Evolutionary conservation across 202 grass and related monocot genomes (phyloP).

Genomic region (Setaria italica): DNA sequence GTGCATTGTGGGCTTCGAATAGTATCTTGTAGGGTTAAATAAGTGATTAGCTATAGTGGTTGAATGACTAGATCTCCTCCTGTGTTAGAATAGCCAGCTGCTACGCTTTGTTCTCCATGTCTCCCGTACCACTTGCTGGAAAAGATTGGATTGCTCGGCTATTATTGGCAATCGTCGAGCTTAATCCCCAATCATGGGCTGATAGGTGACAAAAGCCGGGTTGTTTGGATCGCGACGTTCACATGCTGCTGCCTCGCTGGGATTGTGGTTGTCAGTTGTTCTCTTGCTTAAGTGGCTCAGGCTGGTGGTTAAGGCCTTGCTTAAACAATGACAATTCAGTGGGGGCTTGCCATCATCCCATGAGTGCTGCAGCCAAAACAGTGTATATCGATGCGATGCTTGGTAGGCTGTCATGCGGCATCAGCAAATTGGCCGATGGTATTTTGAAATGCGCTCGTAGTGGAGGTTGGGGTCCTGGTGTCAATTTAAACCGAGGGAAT

Average conservation of each 20-base stretch:
- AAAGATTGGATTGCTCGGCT: constrained; percentile 15
- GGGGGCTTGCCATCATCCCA: constrained; percentile 8
- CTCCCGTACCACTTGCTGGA: constrained; percentile 31
- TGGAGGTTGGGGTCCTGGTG: constrained; percentile 39
- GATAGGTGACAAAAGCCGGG: constrained; percentile 51
- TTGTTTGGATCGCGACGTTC: constrained; percentile 56
- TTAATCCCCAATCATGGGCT: constrained; percentile 56
- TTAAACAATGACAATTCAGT: constrained; percentile 51
- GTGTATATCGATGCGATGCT: not conserved
- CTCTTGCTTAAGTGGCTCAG: constrained; percentile 25
- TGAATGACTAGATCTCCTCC: constrained; percentile 14
- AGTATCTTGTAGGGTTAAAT: not conserved
- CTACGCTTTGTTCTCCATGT: constrained; percentile 28
- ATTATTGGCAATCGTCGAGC: constrained; percentile 36
- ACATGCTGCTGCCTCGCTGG: constrained; percentile 46
- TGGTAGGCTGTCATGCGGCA: constrained; percentile 50
- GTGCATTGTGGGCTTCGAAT: constrained; percentile 36
- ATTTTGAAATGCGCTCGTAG: constrained; percentile 31
- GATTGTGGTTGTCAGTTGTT: constrained; percentile 33
- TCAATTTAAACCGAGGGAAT: constrained; percentile 13
- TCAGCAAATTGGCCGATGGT: constrained; percentile 15
- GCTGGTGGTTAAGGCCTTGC: constrained; percentile 42
- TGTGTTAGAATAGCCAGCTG: constrained; percentile 14
- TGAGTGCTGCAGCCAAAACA: constrained; percentile 47
- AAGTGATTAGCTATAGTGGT: constrained; percentile 20